Conservation (phyloP, 257 asterid species). For the Cruciata laevipes region DNA sequence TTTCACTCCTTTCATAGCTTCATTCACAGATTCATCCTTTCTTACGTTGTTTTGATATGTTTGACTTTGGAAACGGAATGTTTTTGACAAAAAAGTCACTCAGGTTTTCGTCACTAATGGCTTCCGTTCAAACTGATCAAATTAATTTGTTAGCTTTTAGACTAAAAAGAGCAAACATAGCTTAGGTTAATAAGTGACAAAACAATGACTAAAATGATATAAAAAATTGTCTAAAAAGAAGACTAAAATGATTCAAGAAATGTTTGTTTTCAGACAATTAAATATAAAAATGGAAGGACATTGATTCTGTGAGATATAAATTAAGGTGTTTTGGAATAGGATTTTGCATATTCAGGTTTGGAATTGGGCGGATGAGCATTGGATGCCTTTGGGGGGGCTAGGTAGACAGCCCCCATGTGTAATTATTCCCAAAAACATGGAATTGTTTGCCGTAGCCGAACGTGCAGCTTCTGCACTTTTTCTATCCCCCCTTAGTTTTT, state of each 20-base stretch:
- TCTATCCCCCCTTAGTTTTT: neutral
- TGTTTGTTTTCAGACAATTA: neutral
- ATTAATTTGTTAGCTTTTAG: no score
- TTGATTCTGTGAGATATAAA: no score
- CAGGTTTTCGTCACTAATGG: neutral
- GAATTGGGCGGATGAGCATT: constrained; percentile 22
- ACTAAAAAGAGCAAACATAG: no score
- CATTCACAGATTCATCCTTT: no score
- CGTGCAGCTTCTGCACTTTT: constrained; percentile 39
- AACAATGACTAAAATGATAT: neutral
- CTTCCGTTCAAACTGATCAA: neutral
- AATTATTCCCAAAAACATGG: constrained; percentile 40
- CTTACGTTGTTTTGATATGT: no score
- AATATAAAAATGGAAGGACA: no score
- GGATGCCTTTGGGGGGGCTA: constrained; percentile 47
- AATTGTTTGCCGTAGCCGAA: constrained; percentile 44
- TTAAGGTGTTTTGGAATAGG: neutral
- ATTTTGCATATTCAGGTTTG: neutral
- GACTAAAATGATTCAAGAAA: neutral
- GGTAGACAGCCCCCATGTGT: constrained; percentile 65
- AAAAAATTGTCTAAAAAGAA: no score
- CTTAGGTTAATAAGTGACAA: neutral
- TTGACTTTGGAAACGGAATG: neutral
- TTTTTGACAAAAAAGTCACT: neutral
- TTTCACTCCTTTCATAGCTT: neutral